Evolutionary conservation across 345 rosid species (phyloP).

Genomic region (Eutrema japonicum): DNA sequence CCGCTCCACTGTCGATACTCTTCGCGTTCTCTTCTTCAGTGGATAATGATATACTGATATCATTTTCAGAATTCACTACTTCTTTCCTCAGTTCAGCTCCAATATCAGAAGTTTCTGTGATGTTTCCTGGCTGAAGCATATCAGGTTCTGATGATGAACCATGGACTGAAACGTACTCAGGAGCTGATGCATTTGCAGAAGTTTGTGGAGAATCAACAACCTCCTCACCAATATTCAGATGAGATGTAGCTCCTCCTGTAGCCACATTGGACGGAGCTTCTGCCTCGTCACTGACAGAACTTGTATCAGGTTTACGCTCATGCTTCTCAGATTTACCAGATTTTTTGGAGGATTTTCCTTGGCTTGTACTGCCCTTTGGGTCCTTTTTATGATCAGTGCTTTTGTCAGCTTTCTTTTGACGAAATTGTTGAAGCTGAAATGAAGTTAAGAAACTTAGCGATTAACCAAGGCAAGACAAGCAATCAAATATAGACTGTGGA

Average conservation of each 20-base stretch:
- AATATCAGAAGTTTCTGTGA: constrained; percentile 33
- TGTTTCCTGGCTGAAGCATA: constrained; percentile 39
- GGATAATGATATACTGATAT: constrained; percentile 37
- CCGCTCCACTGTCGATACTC: constrained; percentile 32
- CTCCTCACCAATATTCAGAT: constrained; percentile 37
- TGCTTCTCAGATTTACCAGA: constrained; percentile 60
- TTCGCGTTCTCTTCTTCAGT: constrained; percentile 41
- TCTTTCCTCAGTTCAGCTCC: constrained; percentile 35
- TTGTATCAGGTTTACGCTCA: constrained; percentile 56
- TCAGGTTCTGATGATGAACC: constrained; percentile 41
- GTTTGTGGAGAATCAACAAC: constrained; percentile 47
- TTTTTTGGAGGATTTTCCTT: constrained; percentile 72
- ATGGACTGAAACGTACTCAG: constrained; percentile 45
- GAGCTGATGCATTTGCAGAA: constrained; percentile 43
- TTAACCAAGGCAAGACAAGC: constrained; percentile 16
- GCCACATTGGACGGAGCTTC: constrained; percentile 35
- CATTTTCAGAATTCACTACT: constrained; percentile 38
- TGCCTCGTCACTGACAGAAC: constrained; percentile 39
- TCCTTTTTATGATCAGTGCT: constrained; percentile 61
- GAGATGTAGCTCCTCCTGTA: constrained; percentile 50
- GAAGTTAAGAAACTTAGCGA: constrained; percentile 16
- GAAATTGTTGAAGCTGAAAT: constrained; percentile 90
- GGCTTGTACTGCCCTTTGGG: constrained; percentile 69
- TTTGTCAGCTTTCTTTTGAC: constrained; percentile 87
- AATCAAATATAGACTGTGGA: constrained; percentile 6